These are phyloP conservation scores for Vigna nakashimae DNA, from an alignment of 306 rosid genomes.

Conservation along the genomic window DNA sequence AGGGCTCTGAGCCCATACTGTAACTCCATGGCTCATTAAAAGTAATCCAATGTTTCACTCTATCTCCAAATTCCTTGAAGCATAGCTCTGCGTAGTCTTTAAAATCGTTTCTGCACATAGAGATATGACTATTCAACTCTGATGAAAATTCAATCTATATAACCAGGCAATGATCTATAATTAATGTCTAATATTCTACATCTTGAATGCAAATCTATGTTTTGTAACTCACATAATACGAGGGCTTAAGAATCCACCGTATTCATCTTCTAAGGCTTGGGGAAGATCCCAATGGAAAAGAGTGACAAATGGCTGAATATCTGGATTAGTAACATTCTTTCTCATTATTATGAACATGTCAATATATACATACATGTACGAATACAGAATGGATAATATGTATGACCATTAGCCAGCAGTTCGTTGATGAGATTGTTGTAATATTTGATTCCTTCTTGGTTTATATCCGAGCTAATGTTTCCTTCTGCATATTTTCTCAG, in stretches of 20 bases:
- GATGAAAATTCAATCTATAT: constrained; percentile 6
- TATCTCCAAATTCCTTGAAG: constrained; percentile 50
- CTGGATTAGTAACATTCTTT: constrained; percentile 29
- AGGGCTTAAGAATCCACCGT: constrained; percentile 47
- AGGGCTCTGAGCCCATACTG: constrained; percentile 32
- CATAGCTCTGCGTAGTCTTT: constrained; percentile 44
- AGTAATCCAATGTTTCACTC: constrained; percentile 51
- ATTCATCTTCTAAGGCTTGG: constrained; percentile 47
- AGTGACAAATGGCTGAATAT: constrained; percentile 46
- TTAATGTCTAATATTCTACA: background rate
- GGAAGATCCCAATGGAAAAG: constrained; percentile 57
- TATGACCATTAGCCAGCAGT: constrained; percentile 58
- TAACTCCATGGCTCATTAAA: constrained; percentile 50
- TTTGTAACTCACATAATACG: constrained; percentile 34
- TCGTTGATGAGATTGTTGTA: constrained; percentile 70
- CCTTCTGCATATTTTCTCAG: constrained; percentile 54
- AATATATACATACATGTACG: background rate
- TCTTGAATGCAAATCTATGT: constrained; percentile 13
- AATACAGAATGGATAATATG: background rate
- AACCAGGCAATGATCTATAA: background rate
- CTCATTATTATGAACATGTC: constrained; percentile 20
- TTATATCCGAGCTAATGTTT: constrained; percentile 62
- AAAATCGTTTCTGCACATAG: constrained; percentile 45
- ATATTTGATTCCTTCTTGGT: constrained; percentile 61
- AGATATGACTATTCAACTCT: background rate